Percentiles rank a stretch among this genome's conserved stretches.
These are phyloP conservation scores for Sarcodon sp. DNA, from an alignment of 768 basidiomycete species.

Conservation along the genomic window DNA sequence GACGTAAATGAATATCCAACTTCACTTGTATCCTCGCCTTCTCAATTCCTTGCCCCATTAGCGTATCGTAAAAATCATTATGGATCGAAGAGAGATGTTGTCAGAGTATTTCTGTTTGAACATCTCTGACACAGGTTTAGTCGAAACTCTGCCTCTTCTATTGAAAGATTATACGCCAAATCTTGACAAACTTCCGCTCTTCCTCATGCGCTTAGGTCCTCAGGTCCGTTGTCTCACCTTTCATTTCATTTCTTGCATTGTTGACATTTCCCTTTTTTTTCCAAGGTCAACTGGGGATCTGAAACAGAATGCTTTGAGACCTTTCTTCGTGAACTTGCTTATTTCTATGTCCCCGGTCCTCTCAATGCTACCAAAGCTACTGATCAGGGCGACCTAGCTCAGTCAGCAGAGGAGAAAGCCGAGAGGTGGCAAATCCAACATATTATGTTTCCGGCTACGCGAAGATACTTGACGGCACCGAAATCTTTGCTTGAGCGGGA, in stretches of 20 bases:
- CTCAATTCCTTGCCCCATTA: conserved; percentile 13
- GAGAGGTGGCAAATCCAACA: conserved; percentile 86
- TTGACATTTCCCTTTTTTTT: too few species aligned
- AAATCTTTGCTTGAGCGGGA: conserved; percentile 56
- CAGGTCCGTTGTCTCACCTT: conserved; percentile 35
- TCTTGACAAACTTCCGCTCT: conserved; percentile 78
- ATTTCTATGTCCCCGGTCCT: conserved; percentile 74
- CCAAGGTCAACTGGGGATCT: conserved; percentile 83
- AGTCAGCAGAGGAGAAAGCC: conserved; percentile 36
- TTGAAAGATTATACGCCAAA: conserved; percentile 85
- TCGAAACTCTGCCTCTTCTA: conserved; percentile 75
- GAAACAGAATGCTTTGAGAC: conserved; percentile 80
- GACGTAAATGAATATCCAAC: conserved; percentile 36
- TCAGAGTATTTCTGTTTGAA: conserved; percentile 80
- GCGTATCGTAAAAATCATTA: conserved; percentile 53
- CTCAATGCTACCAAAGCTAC: conserved; percentile 6
- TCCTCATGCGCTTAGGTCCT: conserved; percentile 87
- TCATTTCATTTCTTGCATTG: conserved; percentile 1
- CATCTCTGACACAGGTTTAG: conserved; percentile 50
- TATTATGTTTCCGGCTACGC: conserved; percentile 76
- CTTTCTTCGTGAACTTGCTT: conserved; percentile 82
- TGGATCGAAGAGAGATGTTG: conserved; percentile 67
- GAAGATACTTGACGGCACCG: conserved; percentile 60
- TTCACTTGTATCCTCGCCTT: background rate
- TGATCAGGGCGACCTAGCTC: conserved; percentile 5